phyloP scores from a whole-genome alignment of 306 rosid species.

The Cicer chorassanicum region DNA sequence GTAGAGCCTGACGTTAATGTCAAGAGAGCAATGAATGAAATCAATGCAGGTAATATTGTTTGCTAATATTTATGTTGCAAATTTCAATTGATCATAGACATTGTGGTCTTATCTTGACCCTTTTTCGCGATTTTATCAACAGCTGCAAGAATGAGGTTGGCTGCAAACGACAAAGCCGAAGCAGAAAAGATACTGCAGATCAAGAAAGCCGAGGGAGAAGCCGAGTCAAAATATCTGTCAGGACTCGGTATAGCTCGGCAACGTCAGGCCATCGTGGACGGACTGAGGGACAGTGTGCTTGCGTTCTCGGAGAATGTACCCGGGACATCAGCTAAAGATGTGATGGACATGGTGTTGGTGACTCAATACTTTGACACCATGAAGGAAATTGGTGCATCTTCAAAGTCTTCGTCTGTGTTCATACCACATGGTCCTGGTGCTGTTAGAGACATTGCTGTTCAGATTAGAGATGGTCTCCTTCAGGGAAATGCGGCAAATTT shows the following conservation, averaged over 20 bases:
- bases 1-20: constrained; percentile 66
- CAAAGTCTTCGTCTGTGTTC: constrained; percentile 71
- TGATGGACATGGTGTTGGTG: constrained; percentile 81
- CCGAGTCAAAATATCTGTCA: constrained; percentile 73
- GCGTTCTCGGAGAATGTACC: constrained; percentile 71
- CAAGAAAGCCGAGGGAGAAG: constrained; percentile 80
- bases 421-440: constrained; percentile 89
- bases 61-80: too few relatives aligned
- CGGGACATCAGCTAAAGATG: constrained; percentile 68
- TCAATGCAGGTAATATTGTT: constrained; percentile 64
- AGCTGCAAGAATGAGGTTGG: constrained; percentile 74
- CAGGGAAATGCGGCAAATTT: constrained; percentile 52
- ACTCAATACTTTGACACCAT: constrained; percentile 83
- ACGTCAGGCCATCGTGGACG: constrained; percentile 83
- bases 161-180: constrained; percentile 76
- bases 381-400: constrained; percentile 83
- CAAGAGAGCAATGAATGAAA: constrained; percentile 78
- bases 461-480: constrained; percentile 77
- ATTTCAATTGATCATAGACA: background rate
- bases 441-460: constrained; percentile 62
- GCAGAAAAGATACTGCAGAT: constrained; percentile 75
- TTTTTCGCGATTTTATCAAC: constrained; percentile 25
- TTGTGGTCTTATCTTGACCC: constrained; percentile 6
- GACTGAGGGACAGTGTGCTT: constrained; percentile 72
- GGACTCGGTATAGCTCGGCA: constrained; percentile 81